A percentile compares a stretch with the other conserved stretches of the same genome.
These are phyloP conservation scores for Ensete ventricosum DNA, from an alignment of 176 grass and related monocot species.

Conservation along the genomic window DNA sequence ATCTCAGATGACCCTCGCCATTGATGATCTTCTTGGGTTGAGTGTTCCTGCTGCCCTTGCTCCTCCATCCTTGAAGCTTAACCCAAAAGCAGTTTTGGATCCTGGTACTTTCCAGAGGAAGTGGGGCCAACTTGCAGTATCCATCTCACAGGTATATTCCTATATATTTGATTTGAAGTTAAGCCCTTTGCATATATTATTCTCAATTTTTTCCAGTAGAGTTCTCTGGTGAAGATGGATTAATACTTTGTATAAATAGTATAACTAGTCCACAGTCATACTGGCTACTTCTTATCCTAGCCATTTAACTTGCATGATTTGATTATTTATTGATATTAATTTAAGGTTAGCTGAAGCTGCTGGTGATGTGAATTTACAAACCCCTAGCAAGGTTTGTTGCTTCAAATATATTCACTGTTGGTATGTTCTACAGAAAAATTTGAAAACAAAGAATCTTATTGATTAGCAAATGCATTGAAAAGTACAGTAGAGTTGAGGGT, in stretches of 20 bases:
- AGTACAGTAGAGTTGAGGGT: neutral
- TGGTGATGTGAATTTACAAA: too few relatives aligned
- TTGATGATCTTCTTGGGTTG: slow-evolving; percentile 93
- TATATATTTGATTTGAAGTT: neutral
- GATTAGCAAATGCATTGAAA: too few relatives aligned
- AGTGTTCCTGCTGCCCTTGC: slow-evolving; percentile 33
- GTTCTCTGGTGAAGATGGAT: neutral
- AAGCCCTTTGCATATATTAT: neutral
- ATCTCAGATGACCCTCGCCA: slow-evolving; percentile 44
- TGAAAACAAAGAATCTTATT: neutral
- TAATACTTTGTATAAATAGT: neutral
- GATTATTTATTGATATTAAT: neutral
- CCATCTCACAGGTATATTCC: slow-evolving; percentile 62
- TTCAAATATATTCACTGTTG: neutral
- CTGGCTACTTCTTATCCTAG: neutral
- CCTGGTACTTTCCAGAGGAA: slow-evolving; percentile 91
- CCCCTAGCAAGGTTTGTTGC: too few relatives aligned
- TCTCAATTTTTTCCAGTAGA: neutral
- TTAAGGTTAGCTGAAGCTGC: neutral
- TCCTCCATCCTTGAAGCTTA: slow-evolving; percentile 50
- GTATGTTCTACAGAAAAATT: neutral
- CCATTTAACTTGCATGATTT: neutral
- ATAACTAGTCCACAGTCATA: neutral
- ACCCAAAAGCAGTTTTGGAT: slow-evolving; percentile 70
- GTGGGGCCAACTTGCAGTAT: slow-evolving; percentile 76